phyloP scores from a whole-genome alignment of 2,329 filamentous ascomycete species.

The Fusarium nanum region DNA sequence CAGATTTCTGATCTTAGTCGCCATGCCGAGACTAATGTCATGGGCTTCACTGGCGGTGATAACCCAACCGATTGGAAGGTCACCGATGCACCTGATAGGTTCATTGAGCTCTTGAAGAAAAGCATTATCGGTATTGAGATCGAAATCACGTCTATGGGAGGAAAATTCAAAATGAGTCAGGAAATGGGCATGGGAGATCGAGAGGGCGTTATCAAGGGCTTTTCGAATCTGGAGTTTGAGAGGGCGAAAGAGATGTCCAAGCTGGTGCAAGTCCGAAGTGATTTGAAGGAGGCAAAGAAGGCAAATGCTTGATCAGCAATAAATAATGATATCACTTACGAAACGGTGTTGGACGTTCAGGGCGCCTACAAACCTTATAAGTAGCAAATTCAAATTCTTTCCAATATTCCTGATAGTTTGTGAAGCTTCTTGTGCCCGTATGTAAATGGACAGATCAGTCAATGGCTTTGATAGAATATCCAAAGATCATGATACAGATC shows the following conservation, averaged over 20 bases:
- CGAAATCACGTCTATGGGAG: conserved; percentile 63
- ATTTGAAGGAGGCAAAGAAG: conserved; percentile 43
- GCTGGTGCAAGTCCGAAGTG: conserved; percentile 49
- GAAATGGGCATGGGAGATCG: conserved; percentile 65
- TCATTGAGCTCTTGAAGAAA: conserved; percentile 68
- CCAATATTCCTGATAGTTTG: background rate
- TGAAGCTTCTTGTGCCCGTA: background rate
- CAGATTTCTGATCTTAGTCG: conserved; percentile 66
- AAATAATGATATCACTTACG: background rate
- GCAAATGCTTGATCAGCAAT: background rate
- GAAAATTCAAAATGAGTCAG: conserved; percentile 77
- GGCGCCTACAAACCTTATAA: background rate
- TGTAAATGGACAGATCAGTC: background rate
- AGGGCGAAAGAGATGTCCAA: conserved; percentile 48
- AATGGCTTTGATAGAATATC: background rate
- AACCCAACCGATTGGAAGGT: conserved; percentile 64
- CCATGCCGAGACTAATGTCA: conserved; percentile 64
- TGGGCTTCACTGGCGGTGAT: conserved; percentile 62
- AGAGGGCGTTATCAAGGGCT: conserved; percentile 68
- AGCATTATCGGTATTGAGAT: conserved; percentile 72
- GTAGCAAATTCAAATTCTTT: background rate
- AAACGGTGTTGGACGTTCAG: background rate
- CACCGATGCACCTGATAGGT: conserved; percentile 65
- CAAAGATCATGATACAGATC: background rate
- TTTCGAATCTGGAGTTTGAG: conserved; percentile 54